Base-by-base conservation (phyloP, 2,329 filamentous ascomycete species). In the Colletotrichum melonis region DNA sequence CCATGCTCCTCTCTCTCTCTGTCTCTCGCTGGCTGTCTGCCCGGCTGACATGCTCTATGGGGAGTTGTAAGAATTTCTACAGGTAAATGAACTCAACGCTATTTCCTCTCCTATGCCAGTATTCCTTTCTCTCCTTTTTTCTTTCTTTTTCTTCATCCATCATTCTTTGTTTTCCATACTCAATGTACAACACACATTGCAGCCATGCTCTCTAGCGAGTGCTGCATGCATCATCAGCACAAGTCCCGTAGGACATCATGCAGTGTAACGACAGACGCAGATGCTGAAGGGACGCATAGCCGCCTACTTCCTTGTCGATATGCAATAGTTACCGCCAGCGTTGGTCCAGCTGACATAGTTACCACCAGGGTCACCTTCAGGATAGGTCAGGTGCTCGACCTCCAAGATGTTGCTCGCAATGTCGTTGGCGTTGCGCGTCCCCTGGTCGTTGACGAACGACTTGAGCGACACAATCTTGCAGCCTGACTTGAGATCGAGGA, bases 401-500 rank as follows among this genome's bases (percentile, higher is more conserved):
- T 93, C 90, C 63, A 98, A 89, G 72, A 97, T 90, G 76, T 95
- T 97, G 76, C 92, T 91, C 5, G 93, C 93, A 63, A 95, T 94
- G 77, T 97, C 93, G 76, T 91, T 90, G 79, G 93, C 88, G 78
- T 95, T 97, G 76, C 94, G 87, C 63, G 95, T 93, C 77, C 93
- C 93, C 80, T 95, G 93, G 75, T 92, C 92, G 56, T 94, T 92
- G 16, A 97, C 94, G 80, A 99, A 99, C 1, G 93, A 95, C 84
- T 97, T 97, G 72, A 99, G 88, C 64, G 95, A 98, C 55, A 98
- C 93, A 69, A 99, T 93, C 82, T 93, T 93, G 82, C 94, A 95
- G 3, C 96, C 96, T 67, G 94, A 89, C 83, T 98, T 98, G 75
- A 98, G 86, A 79, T 99, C 97, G 73, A 99, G 86, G 79, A 99